These are phyloP conservation scores for Thamnidium elegans DNA, from an alignment of 192 early-diverging fungal species.

Conservation along the genomic window DNA sequence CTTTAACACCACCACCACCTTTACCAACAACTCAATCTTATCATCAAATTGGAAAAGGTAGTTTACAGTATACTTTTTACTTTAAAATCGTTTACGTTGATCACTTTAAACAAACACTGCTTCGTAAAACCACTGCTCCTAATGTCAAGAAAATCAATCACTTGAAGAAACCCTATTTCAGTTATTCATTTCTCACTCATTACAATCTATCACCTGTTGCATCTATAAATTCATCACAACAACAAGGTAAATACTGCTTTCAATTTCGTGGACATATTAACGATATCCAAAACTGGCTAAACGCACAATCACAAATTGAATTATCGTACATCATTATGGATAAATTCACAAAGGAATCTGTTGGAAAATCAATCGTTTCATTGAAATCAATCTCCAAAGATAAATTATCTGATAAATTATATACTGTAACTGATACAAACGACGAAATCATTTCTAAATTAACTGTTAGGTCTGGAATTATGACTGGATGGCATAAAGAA, in stretches of 20 bases:
- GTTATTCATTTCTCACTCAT: slow-evolving; percentile 26
- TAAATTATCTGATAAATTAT: background rate
- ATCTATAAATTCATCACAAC: slow-evolving; percentile 11
- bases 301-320: slow-evolving; percentile 7
- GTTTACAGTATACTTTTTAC: slow-evolving; percentile 27
- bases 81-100: slow-evolving; percentile 32
- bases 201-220: slow-evolving; percentile 20
- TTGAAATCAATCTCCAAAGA: slow-evolving; percentile 1
- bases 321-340: slow-evolving; percentile 17
- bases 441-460: slow-evolving; percentile 21
- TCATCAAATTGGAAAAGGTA: slow-evolving; percentile 34
- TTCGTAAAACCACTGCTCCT: background rate
- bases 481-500: slow-evolving; percentile 30
- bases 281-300: slow-evolving; percentile 30
- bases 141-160: background rate
- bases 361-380: slow-evolving; percentile 3
- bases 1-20: background rate
- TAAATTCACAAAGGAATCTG: slow-evolving; percentile 9
- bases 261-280: slow-evolving; percentile 27
- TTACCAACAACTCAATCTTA: slow-evolving; percentile 9
- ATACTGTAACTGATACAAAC: background rate
- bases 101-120: slow-evolving; percentile 19
- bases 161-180: slow-evolving; percentile 22
- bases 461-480: slow-evolving; percentile 25
- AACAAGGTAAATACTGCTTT: slow-evolving; percentile 12